Evolutionary conservation across 306 rosid genomes (phyloP), one percentile per base, ranked within the genome.

Genomic region (Carpinus viminea): DNA sequence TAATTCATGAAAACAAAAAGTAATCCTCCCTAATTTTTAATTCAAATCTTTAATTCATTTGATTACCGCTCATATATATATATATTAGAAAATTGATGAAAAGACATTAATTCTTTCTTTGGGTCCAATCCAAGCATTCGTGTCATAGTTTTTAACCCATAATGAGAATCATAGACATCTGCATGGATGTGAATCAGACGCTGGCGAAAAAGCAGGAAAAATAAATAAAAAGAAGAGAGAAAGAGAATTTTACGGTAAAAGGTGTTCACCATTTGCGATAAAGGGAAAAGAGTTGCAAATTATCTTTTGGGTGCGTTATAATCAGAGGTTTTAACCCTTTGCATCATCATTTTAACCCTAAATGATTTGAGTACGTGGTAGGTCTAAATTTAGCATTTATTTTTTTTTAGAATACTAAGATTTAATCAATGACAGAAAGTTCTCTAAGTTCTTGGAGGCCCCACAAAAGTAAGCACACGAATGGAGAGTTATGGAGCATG

Each of bases 391-490:
- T 28, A 34, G 54, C 80, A 36, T 51, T 18, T 8, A 17, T 26
- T 31, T 31, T 31, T 31, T 31, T 31, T 31, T 28, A 28, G 3
- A 41, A 4, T 4, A 4, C 1, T 41, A 60, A 47, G 21, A 12
- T 12, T 75, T 11, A 17, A 51, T n/a, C 45, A 31, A 34, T 43
- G 72, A 41, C 60, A 68, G 17, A 17, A 12, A 18, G 50, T 57
- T 55, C 21, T 55, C 54, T 53, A 7, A 54, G 75, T 38, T 43
- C 20, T 46, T 18, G 13, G 48, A 55, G 34, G 17, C 52, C 48
- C 56, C 80, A 38, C 18, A 0, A 52, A 38, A 53, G 74, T 56
- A 17, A 43, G 34, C 81, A 55, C 81, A 78, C 75, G 81, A 78
- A 70, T 78, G 81, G 81, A 78, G 28, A 47, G 9, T 50, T 11